Evolutionary conservation across 2,329 filamentous ascomycete genomes (phyloP).

Genomic region (Diaporthe citriasiana): DNA sequence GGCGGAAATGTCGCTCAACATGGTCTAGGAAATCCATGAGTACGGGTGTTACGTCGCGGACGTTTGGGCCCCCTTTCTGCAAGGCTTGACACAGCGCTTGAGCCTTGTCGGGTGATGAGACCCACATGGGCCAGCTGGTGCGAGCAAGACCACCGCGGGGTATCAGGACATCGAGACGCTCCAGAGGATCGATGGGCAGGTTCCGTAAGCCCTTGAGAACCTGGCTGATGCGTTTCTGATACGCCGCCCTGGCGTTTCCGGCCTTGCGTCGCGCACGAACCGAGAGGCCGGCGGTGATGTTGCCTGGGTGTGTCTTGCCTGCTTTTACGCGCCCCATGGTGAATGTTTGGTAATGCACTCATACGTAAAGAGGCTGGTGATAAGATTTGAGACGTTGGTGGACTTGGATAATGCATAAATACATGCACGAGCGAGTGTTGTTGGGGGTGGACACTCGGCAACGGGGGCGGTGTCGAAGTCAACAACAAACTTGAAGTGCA

Average conservation of each 20-base stretch:
- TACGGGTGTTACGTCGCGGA: slow-evolving; percentile 11
- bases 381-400: neutral
- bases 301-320: neutral
- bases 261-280: slow-evolving; percentile 20
- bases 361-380: neutral
- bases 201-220: slow-evolving; percentile 3
- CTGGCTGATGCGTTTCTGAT: slow-evolving; percentile 21
- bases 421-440: neutral
- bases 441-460: slow-evolving; percentile 19
- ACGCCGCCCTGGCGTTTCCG: slow-evolving; percentile 1
- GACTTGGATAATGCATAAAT: neutral
- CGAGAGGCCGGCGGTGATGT: slow-evolving; percentile 9
- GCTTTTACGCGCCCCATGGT: slow-evolving; percentile 7
- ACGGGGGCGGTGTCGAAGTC: slow-evolving; percentile 4
- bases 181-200: slow-evolving; percentile 13
- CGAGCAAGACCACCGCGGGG: slow-evolving; percentile 15
- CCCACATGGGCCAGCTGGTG: slow-evolving; percentile 17
- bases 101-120: slow-evolving; percentile 18
- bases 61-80: slow-evolving; percentile 7
- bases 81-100: slow-evolving; percentile 21
- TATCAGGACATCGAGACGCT: slow-evolving; percentile 19
- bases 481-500: slow-evolving; percentile 19
- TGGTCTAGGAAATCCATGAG: slow-evolving; percentile 25
- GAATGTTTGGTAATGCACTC: neutral
- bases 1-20: slow-evolving; percentile 4